A percentile compares a stretch with the other conserved stretches of the same genome.
These are phyloP conservation scores for Aspergillus floridensis DNA, from an alignment of 2,329 filamentous ascomycete species.

Conservation along the genomic window DNA sequence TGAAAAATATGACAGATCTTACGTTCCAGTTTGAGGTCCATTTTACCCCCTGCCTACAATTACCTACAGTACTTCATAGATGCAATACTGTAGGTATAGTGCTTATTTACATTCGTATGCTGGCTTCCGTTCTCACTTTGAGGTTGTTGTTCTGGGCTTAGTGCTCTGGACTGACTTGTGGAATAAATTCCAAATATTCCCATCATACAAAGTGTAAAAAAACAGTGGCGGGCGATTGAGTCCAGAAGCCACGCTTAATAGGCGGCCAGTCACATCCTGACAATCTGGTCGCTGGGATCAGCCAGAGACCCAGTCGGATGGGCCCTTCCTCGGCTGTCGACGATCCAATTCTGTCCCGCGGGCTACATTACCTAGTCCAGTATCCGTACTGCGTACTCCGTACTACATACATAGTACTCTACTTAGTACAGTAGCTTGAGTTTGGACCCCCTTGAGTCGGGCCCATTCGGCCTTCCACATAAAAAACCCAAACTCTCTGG, in stretches of 20 bases:
- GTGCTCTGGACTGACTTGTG: too few relatives aligned
- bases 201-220: background rate
- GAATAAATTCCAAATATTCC: background rate
- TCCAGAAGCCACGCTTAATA: conserved; percentile 21
- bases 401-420: too few relatives aligned
- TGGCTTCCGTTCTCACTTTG: background rate
- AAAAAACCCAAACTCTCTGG: background rate
- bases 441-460: conserved; percentile 16
- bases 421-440: background rate
- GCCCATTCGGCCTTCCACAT: conserved; percentile 7
- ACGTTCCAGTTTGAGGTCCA: background rate
- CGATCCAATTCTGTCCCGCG: conserved; percentile 15
- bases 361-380: background rate
- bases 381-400: too few relatives aligned
- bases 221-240: conserved; percentile 6
- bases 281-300: conserved; percentile 22
- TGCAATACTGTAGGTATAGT: conserved; percentile 29
- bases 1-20: conserved; percentile 7
- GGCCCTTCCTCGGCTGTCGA: conserved; percentile 15
- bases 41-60: background rate
- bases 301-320: conserved; percentile 19
- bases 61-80: background rate
- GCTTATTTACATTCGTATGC: conserved; percentile 20
- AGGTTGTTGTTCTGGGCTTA: too few relatives aligned
- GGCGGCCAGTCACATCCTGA: conserved; percentile 18